Base-by-base conservation (phyloP, 2,329 filamentous ascomycete genomes). In the Stagonosporopsis chrysanthemi region DNA sequence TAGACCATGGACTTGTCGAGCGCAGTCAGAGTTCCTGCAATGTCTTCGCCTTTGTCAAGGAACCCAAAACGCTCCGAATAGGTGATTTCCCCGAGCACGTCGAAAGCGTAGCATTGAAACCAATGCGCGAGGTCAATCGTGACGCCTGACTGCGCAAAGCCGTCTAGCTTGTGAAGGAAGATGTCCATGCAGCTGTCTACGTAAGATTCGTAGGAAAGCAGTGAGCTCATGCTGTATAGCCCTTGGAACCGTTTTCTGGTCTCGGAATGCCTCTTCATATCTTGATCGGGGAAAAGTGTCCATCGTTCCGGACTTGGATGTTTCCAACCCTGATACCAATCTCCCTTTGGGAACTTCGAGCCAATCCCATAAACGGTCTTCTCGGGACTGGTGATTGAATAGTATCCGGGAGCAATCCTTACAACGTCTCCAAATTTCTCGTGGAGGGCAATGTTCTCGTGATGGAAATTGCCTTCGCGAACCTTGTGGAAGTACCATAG, bases 101-200 rank as follows among this genome's bases (percentile, higher is more conserved):
- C 77, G 51, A 78, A 79, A 11, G 77, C 76, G 56, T 77, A 79
- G 17, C 77, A 72, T 43, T 78, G 76, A 19, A 77, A 61, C 76
- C 77, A 78, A 35, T 72, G 70, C 12, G 68, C 75, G 54, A 79
- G 66, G 57, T 79, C 69, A 5, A 77, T 52, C 4, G 40, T 36
- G 48, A 64, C 55, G 4, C 65, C 66, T 4, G 48, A 48, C 4
- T 19, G n/a, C 12, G 55, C 55, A 22, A 58, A 48, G 19, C 38
- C 26, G 8, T 23, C 7, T 4, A 58, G 29, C 24, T 52, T 52
- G 9, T 35, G 11, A 8, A 58, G 39, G 63, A 52, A 41, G 14
- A 52, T 45, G 9, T 46, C 42, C 9, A 58, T 38, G 9, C 73
- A 73, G 19, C 73, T 66, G 58, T 81, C 74, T 6, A 80, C 76